Base-by-base conservation (phyloP, 805 yeast genomes). In the Maudiozyma bulderi region DNA sequence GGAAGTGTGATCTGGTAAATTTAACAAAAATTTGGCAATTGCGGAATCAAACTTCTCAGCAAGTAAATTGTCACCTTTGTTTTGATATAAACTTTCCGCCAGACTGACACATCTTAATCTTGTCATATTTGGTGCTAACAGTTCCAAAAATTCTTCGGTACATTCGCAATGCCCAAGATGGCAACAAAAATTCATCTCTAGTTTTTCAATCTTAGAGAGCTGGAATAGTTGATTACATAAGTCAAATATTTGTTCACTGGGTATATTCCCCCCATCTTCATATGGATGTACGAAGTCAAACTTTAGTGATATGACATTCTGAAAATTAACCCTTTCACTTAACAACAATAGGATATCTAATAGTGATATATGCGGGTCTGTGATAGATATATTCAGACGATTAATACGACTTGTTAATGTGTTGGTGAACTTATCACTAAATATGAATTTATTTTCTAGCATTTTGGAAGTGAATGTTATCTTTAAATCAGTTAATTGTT, bases 141-240 rank as follows among this genome's bases (percentile, higher is more conserved):
- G 58, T 31, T 68, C 62, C 6, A 72, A 54, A 50, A 79, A 75
- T 4, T 62, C 69, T 9, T 67, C 63, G 8, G 77, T 57, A 55
- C 85, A 81, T 8, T 68, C 69, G 53, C 78, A 72, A 0, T 60
- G 64, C 31, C 65, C 57, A 26, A 72, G 69, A 51, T 75, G 77
- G 57, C 86, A 79, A 1, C 84, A 84, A 31, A 80, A 57, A 6
- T 68, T 67, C 15, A 83, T 52, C 54, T 81, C 84, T 43, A 84
- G 59, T 37, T 68, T 69, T 43, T 64, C 58, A 14, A 78, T 45
- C 1, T 45, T 14, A 0, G 52, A 39, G 8, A 68, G 50, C 7
- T 13, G 8, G 14, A 35, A 35, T 13, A 15, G 9, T 35, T 35
- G 38, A 20, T 20, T 20, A 20, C 26, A 20, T 4, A 20, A 20